Base-by-base conservation (phyloP, 192 early-diverging fungal genomes). In the Geranomyces michiganensis region DNA sequence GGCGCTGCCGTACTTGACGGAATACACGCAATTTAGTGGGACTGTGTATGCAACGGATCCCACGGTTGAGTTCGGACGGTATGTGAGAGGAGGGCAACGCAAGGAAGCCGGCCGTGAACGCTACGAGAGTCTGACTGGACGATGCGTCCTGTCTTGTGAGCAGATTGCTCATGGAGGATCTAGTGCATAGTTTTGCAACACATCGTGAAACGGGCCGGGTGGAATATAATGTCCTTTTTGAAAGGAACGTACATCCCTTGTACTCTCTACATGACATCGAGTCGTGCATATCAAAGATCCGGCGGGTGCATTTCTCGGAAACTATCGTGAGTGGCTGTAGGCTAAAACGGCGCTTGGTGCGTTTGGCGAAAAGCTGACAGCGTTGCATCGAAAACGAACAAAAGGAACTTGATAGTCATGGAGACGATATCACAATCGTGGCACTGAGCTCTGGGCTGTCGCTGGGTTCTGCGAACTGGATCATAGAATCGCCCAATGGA, bases 1-100 rank as follows among this genome's bases (percentile, higher is more conserved):
- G 24, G 87, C 89, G 51, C 78, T 96, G 30, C 94, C 94, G 19
- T 96, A 84, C 71, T 76, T 94, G 31, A 94, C 91, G 0, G 92
- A 94, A 47, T 93, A 90, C 80, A 85, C 89, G 0, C 87, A 84
- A 24, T 96, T 93, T 73, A 79, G 85, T 24, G 92, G 92, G 2
- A 83, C 81, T 7, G 86, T 96, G 4, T 89, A 87, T 78, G 91
- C 90, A 1, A 93, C 92, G 0, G 94, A 93, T 74, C 91, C 92
- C 0, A 89, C 91, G 0, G 85, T 92, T 74, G 86, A 84, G 41
- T 92, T 92, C 81, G 92, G 89, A 68, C 67, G 87, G 87, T 90
- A 75, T 13, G 72, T 65, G 45, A 24, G 51, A 32, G 15, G 48
- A 21, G 58, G 30, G 58, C 36, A 10, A 41, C 36, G 5, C 36